Percentiles rank a stretch among this genome's conserved stretches.
Conservation (phyloP, 2,329 filamentous ascomycete species). For the Amauroascus niger region DNA sequence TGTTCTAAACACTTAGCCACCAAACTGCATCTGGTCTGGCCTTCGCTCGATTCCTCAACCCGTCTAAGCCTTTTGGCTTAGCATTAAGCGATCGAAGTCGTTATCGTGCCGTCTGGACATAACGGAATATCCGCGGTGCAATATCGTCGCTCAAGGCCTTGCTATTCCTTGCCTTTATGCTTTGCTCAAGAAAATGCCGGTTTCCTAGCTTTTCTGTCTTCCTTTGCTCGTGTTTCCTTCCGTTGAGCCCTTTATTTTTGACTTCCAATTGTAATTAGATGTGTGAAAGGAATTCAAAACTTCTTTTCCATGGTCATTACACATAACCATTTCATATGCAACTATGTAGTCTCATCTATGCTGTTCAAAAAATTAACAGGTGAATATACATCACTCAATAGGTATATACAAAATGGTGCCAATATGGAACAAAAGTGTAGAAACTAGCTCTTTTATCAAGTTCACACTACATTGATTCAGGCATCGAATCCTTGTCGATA, state of each 20-base stretch:
- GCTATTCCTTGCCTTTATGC: not conserved
- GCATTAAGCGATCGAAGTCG: not conserved
- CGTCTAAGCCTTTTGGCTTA: slow-evolving; percentile 1
- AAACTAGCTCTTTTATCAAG: not conserved
- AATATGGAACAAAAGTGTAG: not conserved
- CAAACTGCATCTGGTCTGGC: not conserved
- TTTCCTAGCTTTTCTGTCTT: not conserved
- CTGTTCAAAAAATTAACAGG: too few species aligned
- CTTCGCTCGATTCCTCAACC: not conserved
- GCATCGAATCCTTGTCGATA: slow-evolving; percentile 18
- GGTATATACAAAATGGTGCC: not conserved
- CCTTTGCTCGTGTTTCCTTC: not conserved
- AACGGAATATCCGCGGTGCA: not conserved
- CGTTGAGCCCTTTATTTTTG: not conserved
- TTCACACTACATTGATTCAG: not conserved
- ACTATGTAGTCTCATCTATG: too few species aligned
- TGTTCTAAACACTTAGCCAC: not conserved
- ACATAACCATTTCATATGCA: too few species aligned
- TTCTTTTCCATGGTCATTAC: not conserved
- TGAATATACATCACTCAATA: not conserved
- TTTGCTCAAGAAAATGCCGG: not conserved
- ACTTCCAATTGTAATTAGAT: slow-evolving; percentile 11
- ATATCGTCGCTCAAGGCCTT: not conserved
- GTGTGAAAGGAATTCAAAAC: not conserved
- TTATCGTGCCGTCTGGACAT: not conserved